These are phyloP conservation scores for Lepiota venenata DNA, from an alignment of 768 basidiomycete genomes.

Conservation along the genomic window DNA sequence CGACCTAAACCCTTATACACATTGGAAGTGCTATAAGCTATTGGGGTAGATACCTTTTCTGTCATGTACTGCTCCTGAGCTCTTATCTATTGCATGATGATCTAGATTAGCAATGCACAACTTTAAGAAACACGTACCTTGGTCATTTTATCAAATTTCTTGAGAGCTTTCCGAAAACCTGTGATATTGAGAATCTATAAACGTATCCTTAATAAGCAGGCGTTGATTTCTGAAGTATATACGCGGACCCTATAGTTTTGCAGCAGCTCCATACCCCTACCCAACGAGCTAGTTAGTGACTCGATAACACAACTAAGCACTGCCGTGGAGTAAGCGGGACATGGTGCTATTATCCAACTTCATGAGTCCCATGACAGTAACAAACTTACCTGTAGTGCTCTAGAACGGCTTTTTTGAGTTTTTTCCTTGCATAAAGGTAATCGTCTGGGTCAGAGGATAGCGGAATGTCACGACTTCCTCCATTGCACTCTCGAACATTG, in stretches of 20 bases:
- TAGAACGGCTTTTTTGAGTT: slow-evolving; percentile 76
- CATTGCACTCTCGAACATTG: background rate
- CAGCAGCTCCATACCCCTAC: slow-evolving; percentile 74
- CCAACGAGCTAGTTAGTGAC: background rate
- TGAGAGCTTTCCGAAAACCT: slow-evolving; percentile 84
- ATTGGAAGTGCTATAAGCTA: background rate
- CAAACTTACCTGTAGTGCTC: slow-evolving; percentile 73
- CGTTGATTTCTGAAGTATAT: background rate
- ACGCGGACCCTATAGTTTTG: slow-evolving; percentile 80
- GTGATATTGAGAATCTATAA: slow-evolving; percentile 78
- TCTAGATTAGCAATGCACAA: background rate
- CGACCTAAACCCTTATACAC: slow-evolving; percentile 41
- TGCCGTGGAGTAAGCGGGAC: background rate
- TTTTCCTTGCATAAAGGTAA: slow-evolving; percentile 82
- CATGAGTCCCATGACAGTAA: background rate
- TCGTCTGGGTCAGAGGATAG: slow-evolving; percentile 62
- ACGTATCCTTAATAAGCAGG: background rate
- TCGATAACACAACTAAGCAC: background rate
- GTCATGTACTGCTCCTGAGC: slow-evolving; percentile 76
- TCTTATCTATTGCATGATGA: slow-evolving; percentile 44
- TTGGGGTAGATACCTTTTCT: slow-evolving; percentile 53
- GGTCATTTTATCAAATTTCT: slow-evolving; percentile 83
- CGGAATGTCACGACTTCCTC: slow-evolving; percentile 2
- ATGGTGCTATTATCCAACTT: background rate
- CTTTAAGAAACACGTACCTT: slow-evolving; percentile 35